A percentile compares a stretch with the other conserved stretches of the same genome.
Conservation (phyloP, 1,284 basidiomycete species). For the Schizophyllum commune region DNA sequence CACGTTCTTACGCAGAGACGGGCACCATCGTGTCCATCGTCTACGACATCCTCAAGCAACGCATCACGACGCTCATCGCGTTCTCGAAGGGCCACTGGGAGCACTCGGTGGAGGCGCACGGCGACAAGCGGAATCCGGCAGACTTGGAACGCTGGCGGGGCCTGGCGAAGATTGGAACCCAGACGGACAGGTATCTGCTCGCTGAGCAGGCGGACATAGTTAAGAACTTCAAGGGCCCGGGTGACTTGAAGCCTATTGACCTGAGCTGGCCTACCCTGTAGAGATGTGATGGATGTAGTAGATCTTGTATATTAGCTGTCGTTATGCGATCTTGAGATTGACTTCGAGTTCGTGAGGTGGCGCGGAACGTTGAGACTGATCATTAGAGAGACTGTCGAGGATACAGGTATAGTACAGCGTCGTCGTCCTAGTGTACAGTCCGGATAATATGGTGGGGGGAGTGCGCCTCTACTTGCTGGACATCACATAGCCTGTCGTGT, state of each 20-base stretch:
- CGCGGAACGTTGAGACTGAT: background rate
- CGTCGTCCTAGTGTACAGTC: background rate
- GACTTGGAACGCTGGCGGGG: background rate
- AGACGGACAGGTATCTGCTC: background rate
- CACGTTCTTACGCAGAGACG: background rate
- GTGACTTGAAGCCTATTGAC: background rate
- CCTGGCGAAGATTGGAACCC: background rate
- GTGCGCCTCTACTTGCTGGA: slow-evolving; percentile 52
- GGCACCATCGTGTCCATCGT: background rate
- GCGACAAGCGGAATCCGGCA: background rate
- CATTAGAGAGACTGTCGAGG: background rate
- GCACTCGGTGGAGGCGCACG: background rate
- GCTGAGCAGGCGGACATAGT: background rate
- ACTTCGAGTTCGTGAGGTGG: no score
- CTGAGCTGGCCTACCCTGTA: background rate
- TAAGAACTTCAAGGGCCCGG: background rate
- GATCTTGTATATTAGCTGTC: no score
- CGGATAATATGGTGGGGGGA: background rate
- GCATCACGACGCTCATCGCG: background rate
- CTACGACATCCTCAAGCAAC: background rate
- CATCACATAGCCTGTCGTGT: slow-evolving; percentile 77
- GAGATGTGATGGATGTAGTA: no score
- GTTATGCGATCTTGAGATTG: no score
- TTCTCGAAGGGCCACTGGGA: background rate
- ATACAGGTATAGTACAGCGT: background rate